Conservation (phyloP, 1,284 basidiomycete genomes). For the Fistulinella cinereoalba region DNA sequence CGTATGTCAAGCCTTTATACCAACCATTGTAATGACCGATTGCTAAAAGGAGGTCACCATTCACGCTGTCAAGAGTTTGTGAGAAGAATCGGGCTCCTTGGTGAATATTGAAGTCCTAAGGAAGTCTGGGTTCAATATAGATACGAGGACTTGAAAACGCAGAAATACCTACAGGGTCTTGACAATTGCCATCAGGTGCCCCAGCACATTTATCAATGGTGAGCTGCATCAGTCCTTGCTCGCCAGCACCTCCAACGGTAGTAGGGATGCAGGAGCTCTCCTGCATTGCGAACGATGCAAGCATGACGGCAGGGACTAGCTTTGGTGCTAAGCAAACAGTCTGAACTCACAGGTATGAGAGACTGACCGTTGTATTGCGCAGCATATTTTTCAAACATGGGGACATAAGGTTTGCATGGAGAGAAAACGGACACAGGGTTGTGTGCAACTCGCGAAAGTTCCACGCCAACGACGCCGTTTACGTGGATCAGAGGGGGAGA, state of each 20-base stretch:
- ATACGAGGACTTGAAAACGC: not conserved
- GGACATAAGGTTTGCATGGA: conserved; percentile 56
- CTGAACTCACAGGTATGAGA: not conserved
- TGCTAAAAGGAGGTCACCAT: conserved; percentile 59
- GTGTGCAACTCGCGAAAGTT: conserved; percentile 52
- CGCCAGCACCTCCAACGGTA: conserved; percentile 74
- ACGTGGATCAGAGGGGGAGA: conserved; percentile 57
- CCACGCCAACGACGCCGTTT: conserved; percentile 49
- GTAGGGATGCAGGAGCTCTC: conserved; percentile 70
- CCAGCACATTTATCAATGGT: conserved; percentile 74
- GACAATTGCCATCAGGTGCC: conserved; percentile 63
- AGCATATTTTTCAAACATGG: conserved; percentile 63
- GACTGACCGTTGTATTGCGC: conserved; percentile 45
- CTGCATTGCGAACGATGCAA: conserved; percentile 85
- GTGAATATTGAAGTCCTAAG: conserved; percentile 66
- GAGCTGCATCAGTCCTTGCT: conserved; percentile 86
- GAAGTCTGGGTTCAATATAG: not conserved
- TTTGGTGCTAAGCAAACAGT: not conserved
- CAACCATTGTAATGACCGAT: conserved; percentile 84
- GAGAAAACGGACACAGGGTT: conserved; percentile 56
- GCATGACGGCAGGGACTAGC: conserved; percentile 53
- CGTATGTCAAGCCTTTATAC: conserved; percentile 59
- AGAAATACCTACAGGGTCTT: conserved; percentile 47
- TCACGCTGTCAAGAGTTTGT: conserved; percentile 41
- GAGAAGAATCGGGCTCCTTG: conserved; percentile 63